Evolutionary conservation across 2,329 filamentous ascomycete species (phyloP).

Genomic region (Davidsoniella virescens): DNA sequence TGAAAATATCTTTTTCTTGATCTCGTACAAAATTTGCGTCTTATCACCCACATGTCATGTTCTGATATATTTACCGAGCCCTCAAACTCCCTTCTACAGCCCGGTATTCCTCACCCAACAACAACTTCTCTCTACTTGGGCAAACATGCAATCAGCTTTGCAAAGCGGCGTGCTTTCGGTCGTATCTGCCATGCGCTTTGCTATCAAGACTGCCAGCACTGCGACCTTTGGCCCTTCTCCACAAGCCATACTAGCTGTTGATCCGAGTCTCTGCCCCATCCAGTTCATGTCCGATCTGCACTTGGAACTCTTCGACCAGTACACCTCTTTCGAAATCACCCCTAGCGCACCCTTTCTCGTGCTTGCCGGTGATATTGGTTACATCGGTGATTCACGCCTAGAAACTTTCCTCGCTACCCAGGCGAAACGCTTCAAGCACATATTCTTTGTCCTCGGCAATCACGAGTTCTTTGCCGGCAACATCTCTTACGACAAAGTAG

Average conservation of each 20-base stretch:
- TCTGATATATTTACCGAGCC: no score
- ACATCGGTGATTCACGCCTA: slow-evolving; percentile 18
- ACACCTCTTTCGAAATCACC: slow-evolving; percentile 25
- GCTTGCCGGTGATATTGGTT: slow-evolving; percentile 34
- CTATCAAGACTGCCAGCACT: no score
- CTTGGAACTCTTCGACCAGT: slow-evolving; percentile 30
- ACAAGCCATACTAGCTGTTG: no score
- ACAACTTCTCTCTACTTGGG: no score
- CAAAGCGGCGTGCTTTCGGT: no score
- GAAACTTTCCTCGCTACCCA: slow-evolving; percentile 27
- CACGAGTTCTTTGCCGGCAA: slow-evolving; percentile 33
- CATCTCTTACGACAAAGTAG: slow-evolving; percentile 22
- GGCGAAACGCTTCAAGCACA: slow-evolving; percentile 24
- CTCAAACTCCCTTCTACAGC: no score
- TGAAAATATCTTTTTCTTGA: no score
- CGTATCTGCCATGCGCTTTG: background rate
- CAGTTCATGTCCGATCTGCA: slow-evolving; percentile 31
- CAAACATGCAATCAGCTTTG: no score
- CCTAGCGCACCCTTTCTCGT: slow-evolving; percentile 27
- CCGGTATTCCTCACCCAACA: no score
- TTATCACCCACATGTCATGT: no score
- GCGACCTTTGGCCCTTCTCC: no score
- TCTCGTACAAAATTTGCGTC: no score
- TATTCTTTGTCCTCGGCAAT: slow-evolving; percentile 36
- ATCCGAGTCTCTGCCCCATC: background rate